Evolutionary conservation across 2,329 filamentous ascomycete species (phyloP).

Genomic region (Pseudogymnoascus sp.): DNA sequence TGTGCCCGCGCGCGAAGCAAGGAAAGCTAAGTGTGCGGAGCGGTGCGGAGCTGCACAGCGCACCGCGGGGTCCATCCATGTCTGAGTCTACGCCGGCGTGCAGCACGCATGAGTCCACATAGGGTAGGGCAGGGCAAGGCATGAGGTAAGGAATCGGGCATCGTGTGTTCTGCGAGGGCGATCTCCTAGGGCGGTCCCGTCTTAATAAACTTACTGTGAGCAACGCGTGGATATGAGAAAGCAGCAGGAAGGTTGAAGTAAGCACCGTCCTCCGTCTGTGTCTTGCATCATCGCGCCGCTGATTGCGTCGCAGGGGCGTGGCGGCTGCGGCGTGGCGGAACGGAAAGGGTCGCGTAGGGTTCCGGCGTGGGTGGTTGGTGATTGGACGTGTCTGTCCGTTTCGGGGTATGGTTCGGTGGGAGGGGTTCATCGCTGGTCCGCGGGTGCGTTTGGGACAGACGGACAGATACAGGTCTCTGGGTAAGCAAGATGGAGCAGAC

Average conservation of each 20-base stretch:
- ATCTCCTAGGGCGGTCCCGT: neutral
- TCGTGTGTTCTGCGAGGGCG: neutral
- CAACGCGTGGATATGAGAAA: neutral
- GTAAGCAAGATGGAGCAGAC: neutral
- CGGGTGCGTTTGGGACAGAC: neutral
- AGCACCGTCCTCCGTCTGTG: neutral
- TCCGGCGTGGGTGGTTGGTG: neutral
- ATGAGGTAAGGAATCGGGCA: neutral
- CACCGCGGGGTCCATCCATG: conserved; percentile 4
- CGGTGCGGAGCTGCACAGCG: conserved; percentile 4
- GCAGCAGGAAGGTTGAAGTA: neutral
- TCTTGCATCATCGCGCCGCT: neutral
- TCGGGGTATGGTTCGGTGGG: conserved; percentile 1
- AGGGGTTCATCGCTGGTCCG: neutral
- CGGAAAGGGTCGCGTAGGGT: conserved; percentile 1
- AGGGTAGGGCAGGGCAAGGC: neutral
- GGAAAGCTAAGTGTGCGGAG: neutral
- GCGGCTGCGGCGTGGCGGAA: conserved; percentile 6
- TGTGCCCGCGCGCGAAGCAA: neutral
- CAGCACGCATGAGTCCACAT: conserved; percentile 6
- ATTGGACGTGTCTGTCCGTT: neutral
- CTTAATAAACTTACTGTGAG: neutral
- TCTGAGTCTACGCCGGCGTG: neutral
- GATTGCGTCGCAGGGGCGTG: conserved; percentile 1
- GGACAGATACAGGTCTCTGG: neutral